Evolutionary conservation across 768 basidiomycete species (phyloP), one percentile per base, ranked within the genome.

Genomic region (Rhizopogon sp.): DNA sequence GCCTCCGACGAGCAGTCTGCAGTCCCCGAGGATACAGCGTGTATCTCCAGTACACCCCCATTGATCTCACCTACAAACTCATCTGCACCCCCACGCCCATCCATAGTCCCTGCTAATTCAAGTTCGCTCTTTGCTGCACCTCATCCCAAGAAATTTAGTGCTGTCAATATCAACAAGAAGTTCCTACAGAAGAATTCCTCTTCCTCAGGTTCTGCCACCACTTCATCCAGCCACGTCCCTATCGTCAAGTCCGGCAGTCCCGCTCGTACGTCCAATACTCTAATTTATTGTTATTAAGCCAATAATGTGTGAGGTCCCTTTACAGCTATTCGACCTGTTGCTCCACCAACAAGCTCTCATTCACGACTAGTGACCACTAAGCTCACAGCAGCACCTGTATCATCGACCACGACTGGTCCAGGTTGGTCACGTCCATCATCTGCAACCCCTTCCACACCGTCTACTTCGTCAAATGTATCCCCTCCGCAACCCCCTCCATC

Each of bases 111-210:
- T 29, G 39, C 67, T 39, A 52, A 52, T 8, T 35, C 61, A 7
- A 37, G 14, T 42, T 57, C 67, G 10, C 60, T 65, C 14, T 69
- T 71, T 22, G 62, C 64, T 16, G 62, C 70, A 3, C 79, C 80
- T 2, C 86, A 83, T 58, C 80, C 82, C 31, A 98, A 98, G 78
- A 85, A 88, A 65, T 95, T 94, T 71, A 90, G 77, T 66, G 83
- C 92, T 29, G 83, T 93, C 58, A 93, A 93, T 67, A 92, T 98
- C 70, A 96, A 92, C 76, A 96, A 94, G 83, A 93, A 91, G 72
- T 98, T 98, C 71, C 76, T 98, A 42, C 90, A 93, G 76, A 96
- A 95, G 79, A 88, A 87, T 53, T 84, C 84, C 6, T 70, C 85
- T 42, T 74, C 83, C 41, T 76, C 84, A 25, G 71, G 75, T 45